A percentile compares a stretch with the other conserved stretches of the same genome.
Conservation (phyloP, 2,329 filamentous ascomycete species). For the Graphiopsis chlorocephala region DNA sequence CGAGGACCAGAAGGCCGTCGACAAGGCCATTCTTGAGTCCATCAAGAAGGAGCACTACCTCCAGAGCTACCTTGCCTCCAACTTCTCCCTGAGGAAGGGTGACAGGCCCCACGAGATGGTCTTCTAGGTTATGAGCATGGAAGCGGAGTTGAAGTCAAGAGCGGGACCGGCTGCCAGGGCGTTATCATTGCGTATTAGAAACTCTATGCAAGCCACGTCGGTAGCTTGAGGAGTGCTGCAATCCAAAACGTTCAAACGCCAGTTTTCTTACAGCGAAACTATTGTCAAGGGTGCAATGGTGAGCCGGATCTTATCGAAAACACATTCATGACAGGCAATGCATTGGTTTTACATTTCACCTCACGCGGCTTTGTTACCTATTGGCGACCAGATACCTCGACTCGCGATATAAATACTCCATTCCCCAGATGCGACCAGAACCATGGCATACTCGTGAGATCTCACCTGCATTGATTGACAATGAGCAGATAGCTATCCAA, state of each 20-base stretch:
- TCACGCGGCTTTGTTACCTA: background rate
- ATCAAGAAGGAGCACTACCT: constrained; percentile 99
- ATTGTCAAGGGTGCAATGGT: constrained; percentile 15
- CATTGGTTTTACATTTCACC: constrained; percentile 9
- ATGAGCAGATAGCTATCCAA: background rate
- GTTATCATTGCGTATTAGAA: constrained; percentile 18
- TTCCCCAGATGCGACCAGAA: background rate
- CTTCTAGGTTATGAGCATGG: constrained; percentile 65
- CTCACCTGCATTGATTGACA: background rate
- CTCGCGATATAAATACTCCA: background rate
- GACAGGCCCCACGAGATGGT: constrained; percentile 99
- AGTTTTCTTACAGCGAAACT: constrained; percentile 13
- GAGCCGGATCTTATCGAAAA: constrained; percentile 13
- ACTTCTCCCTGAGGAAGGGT: constrained; percentile 98
- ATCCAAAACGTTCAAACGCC: constrained; percentile 17
- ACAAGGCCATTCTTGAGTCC: constrained; percentile 89
- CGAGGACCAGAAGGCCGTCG: constrained; percentile 96
- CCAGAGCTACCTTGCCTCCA: constrained; percentile 86
- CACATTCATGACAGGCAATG: constrained; percentile 14
- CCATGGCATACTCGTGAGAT: background rate
- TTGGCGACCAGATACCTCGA: background rate
- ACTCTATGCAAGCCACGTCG: constrained; percentile 16
- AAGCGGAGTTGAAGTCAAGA: constrained; percentile 16
- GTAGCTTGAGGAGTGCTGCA: constrained; percentile 17
- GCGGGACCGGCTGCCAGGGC: constrained; percentile 15